Evolutionary conservation across 495 filamentous ascomycete genomes (phyloP).

Genomic region (Aspergillus ellipticus): DNA sequence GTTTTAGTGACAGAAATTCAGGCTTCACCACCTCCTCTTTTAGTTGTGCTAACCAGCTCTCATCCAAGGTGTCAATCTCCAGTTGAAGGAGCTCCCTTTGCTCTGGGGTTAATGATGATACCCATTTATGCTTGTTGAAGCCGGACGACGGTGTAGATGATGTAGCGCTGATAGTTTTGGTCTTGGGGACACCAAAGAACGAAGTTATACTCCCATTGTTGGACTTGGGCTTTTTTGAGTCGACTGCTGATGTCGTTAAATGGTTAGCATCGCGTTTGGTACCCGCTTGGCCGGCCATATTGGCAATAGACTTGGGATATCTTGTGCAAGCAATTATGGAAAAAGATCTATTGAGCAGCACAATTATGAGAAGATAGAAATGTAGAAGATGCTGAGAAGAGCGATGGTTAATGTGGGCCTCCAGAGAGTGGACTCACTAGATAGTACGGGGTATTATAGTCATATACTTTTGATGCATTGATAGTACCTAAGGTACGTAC

Average conservation of each 20-base stretch:
- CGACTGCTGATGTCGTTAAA: conserved; percentile 19
- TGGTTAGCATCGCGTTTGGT: conserved; percentile 38
- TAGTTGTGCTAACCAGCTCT: conserved; percentile 82
- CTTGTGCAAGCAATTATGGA: not conserved
- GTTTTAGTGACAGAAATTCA: conserved; percentile 82
- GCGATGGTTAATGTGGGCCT: too few species aligned
- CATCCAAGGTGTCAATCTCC: conserved; percentile 87
- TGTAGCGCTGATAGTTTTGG: conserved; percentile 29
- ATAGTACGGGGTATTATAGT: too few species aligned
- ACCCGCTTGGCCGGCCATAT: conserved; percentile 28
- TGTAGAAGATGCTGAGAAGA: not conserved
- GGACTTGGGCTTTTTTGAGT: conserved; percentile 64
- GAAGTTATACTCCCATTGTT: conserved; percentile 57
- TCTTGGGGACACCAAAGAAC: conserved; percentile 58
- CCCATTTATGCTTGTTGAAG: conserved; percentile 89
- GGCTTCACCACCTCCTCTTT: conserved; percentile 74
- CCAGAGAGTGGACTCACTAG: too few species aligned
- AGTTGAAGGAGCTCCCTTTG: conserved; percentile 77
- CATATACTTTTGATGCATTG: too few species aligned
- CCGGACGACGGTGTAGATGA: conserved; percentile 35
- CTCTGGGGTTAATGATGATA: conserved; percentile 70
- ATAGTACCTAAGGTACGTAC: too few species aligned
- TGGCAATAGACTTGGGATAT: conserved; percentile 2
- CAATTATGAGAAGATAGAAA: not conserved
- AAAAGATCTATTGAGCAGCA: not conserved